Conservation (phyloP, 352 stramenopile genomes). For the Phytophthora citrophthora region DNA sequence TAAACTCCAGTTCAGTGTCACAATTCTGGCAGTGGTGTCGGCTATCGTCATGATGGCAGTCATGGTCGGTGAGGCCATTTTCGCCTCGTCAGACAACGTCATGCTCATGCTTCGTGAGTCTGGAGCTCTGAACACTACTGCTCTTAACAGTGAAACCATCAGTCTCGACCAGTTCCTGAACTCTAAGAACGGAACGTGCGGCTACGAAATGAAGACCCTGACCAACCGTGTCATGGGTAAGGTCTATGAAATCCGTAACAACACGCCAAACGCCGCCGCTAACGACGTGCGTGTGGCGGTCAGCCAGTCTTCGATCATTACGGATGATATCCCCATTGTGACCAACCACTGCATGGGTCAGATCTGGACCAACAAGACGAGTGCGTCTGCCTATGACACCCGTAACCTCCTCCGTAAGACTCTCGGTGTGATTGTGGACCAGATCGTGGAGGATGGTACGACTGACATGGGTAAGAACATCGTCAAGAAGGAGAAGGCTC, state of each 20-base stretch:
- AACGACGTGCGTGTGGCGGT: slow-evolving; percentile 32
- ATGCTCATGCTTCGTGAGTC: slow-evolving; percentile 38
- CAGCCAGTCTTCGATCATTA: slow-evolving; percentile 33
- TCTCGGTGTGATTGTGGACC: slow-evolving; percentile 36
- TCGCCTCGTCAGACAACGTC: slow-evolving; percentile 25
- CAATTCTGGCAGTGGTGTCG: slow-evolving; percentile 20
- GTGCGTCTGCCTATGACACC: slow-evolving; percentile 15
- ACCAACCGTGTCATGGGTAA: slow-evolving; percentile 42
- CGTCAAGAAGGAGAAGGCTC: slow-evolving; percentile 24
- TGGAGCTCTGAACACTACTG: slow-evolving; percentile 22
- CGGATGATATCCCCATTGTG: slow-evolving; percentile 23
- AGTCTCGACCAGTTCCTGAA: slow-evolving; percentile 27
- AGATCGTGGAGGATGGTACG: slow-evolving; percentile 32
- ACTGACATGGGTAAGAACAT: slow-evolving; percentile 38
- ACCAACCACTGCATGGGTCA: slow-evolving; percentile 45
- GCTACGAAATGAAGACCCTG: slow-evolving; percentile 34
- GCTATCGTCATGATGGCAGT: slow-evolving; percentile 40
- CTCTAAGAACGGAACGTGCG: slow-evolving; percentile 35
- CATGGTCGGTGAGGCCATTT: slow-evolving; percentile 29
- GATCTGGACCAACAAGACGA: slow-evolving; percentile 35
- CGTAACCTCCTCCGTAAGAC: slow-evolving; percentile 38
- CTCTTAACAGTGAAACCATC: background rate
- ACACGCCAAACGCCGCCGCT: slow-evolving; percentile 17
- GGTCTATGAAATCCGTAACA: slow-evolving; percentile 35
- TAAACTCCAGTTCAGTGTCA: slow-evolving; percentile 27